These are phyloP conservation scores for Blastobotrys elegans DNA, from an alignment of 1,139 yeast species.

Conservation along the genomic window DNA sequence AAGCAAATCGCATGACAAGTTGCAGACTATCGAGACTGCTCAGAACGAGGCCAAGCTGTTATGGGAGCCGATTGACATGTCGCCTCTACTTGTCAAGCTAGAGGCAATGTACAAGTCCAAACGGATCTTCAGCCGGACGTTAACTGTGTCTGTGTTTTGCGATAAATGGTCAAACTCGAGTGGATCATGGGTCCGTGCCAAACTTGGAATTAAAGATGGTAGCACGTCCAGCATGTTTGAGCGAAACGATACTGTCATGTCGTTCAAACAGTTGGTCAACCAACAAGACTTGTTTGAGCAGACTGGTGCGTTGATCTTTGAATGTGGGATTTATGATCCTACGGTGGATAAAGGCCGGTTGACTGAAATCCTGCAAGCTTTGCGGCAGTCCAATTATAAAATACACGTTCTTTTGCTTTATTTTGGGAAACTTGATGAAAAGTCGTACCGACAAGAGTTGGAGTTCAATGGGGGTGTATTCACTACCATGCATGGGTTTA, in stretches of 20 bases:
- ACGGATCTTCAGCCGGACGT: conserved; percentile 19
- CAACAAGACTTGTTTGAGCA: conserved; percentile 20
- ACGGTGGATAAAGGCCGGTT: conserved; percentile 17
- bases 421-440: conserved; percentile 5
- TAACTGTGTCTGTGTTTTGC: conserved; percentile 22
- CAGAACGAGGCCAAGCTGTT: conserved; percentile 17
- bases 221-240: conserved; percentile 14
- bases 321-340: conserved; percentile 25
- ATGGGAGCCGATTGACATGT: conserved; percentile 28
- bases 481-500: background rate
- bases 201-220: conserved; percentile 20
- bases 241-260: conserved; percentile 13
- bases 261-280: conserved; percentile 24
- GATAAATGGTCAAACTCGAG: conserved; percentile 30
- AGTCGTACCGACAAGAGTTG: background rate
- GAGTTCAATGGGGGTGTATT: background rate
- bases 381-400: conserved; percentile 3
- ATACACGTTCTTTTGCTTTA: conserved; percentile 10
- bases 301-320: conserved; percentile 27
- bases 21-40: conserved; percentile 8
- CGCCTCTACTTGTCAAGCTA: conserved; percentile 16
- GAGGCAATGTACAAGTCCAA: conserved; percentile 15
- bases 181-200: conserved; percentile 31
- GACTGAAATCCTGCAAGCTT: conserved; percentile 16
- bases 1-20: conserved; percentile 1